phyloP scores from a whole-genome alignment of 257 asterid genomes.

The Penstemon davidsonii region DNA sequence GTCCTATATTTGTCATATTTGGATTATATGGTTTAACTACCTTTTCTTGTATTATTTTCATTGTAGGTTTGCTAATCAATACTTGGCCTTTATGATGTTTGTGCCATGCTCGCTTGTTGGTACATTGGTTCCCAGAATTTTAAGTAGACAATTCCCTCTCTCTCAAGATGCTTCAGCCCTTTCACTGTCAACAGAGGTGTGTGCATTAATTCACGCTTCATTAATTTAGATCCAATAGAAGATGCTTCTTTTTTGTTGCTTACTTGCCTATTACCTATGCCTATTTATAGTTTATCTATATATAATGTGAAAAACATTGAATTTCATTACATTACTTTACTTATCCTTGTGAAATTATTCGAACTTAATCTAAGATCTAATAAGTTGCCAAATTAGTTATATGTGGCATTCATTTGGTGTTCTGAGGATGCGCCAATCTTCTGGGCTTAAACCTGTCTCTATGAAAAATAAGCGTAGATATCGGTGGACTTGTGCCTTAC shows the following conservation, averaged over 20 bases:
- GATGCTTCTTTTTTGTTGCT: slow-evolving; percentile 22
- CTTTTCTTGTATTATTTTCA: slow-evolving; percentile 21
- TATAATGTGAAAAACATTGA: background rate
- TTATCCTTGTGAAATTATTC: slow-evolving; percentile 23
- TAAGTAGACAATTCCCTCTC: slow-evolving; percentile 67
- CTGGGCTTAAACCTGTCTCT: background rate
- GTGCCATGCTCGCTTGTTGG: slow-evolving; percentile 90
- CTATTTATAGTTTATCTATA: background rate
- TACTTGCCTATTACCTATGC: slow-evolving; percentile 6
- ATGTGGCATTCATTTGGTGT: slow-evolving; percentile 10
- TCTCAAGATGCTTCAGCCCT: slow-evolving; percentile 56
- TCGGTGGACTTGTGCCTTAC: slow-evolving; percentile 13
- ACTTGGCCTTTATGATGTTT: slow-evolving; percentile 81
- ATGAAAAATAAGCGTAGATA: slow-evolving; percentile 15
- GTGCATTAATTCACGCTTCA: slow-evolving; percentile 13
- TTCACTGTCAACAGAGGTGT: slow-evolving; percentile 62
- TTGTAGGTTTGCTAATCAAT: slow-evolving; percentile 80
- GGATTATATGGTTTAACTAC: slow-evolving; percentile 4
- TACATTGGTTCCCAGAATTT: slow-evolving; percentile 67
- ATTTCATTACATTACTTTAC: background rate
- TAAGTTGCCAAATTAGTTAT: slow-evolving; percentile 20
- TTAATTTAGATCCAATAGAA: slow-evolving; percentile 21
- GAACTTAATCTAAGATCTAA: slow-evolving; percentile 22
- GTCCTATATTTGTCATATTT: slow-evolving; percentile 10
- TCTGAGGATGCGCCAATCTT: background rate